Percentiles rank a stretch among this genome's conserved stretches.
phyloP scores from a whole-genome alignment of 164 flowering plant genomes.

The Magnolia changhungtana region DNA sequence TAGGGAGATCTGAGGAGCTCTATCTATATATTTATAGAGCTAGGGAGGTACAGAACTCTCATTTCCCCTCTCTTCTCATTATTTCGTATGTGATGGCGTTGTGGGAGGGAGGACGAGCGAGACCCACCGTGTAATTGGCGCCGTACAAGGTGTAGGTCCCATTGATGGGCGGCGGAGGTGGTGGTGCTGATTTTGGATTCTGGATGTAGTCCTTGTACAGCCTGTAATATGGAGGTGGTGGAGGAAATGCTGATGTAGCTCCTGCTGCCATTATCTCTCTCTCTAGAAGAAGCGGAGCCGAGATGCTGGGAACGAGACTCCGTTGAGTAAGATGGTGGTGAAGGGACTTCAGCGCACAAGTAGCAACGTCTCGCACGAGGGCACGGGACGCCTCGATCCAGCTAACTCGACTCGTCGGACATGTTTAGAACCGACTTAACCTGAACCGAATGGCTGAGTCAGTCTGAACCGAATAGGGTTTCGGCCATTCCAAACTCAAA shows the following conservation, averaged over 20 bases:
- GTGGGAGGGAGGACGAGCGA: neutral
- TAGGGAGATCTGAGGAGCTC: neutral
- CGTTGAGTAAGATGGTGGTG: neutral
- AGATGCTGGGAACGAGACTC: too few species aligned
- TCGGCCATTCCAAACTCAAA: too few species aligned
- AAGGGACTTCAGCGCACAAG: too few species aligned
- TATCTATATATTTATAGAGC: neutral
- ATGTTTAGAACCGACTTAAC: too few species aligned
- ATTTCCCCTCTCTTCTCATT: too few species aligned
- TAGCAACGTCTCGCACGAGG: too few species aligned
- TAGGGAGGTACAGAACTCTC: neutral
- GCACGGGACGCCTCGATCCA: too few species aligned
- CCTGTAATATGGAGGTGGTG: conserved; percentile 89
- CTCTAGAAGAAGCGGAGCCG: neutral
- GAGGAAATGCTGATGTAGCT: conserved; percentile 85
- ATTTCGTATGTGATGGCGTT: neutral
- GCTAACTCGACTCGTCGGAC: too few species aligned
- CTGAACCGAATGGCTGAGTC: too few species aligned
- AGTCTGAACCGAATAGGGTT: too few species aligned
- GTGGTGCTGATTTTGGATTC: conserved; percentile 70
- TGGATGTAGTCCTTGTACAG: conserved; percentile 72
- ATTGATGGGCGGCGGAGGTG: conserved; percentile 84
- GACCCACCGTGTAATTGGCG: conserved; percentile 59
- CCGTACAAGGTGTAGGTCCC: conserved; percentile 80
- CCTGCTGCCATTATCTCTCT: conserved; percentile 26